These are phyloP conservation scores for Malania oleifera DNA, from an alignment of 164 flowering plant genomes.

Conservation along the genomic window DNA sequence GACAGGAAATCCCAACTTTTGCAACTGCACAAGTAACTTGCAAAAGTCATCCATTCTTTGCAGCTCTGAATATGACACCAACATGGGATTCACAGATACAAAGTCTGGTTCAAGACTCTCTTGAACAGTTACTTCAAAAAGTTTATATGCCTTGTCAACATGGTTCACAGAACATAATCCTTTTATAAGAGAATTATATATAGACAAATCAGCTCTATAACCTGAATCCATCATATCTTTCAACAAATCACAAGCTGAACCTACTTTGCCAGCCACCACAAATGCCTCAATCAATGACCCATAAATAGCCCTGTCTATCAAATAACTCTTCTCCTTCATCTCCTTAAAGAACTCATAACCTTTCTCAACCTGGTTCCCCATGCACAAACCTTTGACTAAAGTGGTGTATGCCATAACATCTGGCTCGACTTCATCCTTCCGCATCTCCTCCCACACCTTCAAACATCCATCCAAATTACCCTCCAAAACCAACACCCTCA, in stretches of 20 bases:
- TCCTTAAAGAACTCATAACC: slow-evolving; percentile 66
- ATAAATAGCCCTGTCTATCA: slow-evolving; percentile 85
- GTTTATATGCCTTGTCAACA: slow-evolving; percentile 68
- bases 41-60: slow-evolving; percentile 50
- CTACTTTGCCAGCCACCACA: slow-evolving; percentile 63
- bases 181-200: slow-evolving; percentile 64
- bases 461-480: slow-evolving; percentile 73
- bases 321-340: slow-evolving; percentile 57
- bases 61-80: slow-evolving; percentile 56
- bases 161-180: slow-evolving; percentile 64
- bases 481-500: slow-evolving; percentile 49
- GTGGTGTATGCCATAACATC: slow-evolving; percentile 86
- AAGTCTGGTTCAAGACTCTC: slow-evolving; percentile 76
- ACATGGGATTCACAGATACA: slow-evolving; percentile 61
- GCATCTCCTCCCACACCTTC: slow-evolving; percentile 89
- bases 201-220: slow-evolving; percentile 81
- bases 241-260: slow-evolving; percentile 61
- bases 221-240: slow-evolving; percentile 78
- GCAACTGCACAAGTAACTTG: slow-evolving; percentile 53
- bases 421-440: slow-evolving; percentile 58
- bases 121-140: slow-evolving; percentile 50
- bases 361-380: slow-evolving; percentile 48
- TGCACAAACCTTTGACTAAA: slow-evolving; percentile 62
- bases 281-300: slow-evolving; percentile 64
- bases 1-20: slow-evolving; percentile 44